phyloP scores from a whole-genome alignment of 2,329 filamentous ascomycete genomes.

The Sporothrix luriei region DNA sequence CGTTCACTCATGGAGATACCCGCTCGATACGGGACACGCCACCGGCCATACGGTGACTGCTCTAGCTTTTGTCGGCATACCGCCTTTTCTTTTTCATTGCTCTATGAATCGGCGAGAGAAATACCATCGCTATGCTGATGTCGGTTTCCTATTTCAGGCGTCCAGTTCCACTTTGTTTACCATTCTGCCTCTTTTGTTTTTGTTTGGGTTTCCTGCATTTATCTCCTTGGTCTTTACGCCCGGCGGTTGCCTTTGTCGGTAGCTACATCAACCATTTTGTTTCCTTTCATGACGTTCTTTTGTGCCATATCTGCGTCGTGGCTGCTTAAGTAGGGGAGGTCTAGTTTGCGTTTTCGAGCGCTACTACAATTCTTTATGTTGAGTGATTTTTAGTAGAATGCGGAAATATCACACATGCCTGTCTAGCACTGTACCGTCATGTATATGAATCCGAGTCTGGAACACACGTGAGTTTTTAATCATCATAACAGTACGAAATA shows the following conservation, averaged over 20 bases:
- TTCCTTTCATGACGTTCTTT: not conserved
- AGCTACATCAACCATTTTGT: not conserved
- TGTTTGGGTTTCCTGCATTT: conserved; percentile 14
- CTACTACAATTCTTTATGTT: too few species aligned
- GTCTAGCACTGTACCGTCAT: too few species aligned
- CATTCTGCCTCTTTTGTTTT: not conserved
- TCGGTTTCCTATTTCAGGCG: conserved; percentile 1
- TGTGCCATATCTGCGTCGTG: too few species aligned
- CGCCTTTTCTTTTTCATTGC: not conserved
- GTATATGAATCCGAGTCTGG: too few species aligned
- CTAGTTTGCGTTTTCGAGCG: too few species aligned
- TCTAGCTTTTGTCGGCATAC: too few species aligned
- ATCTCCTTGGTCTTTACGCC: not conserved
- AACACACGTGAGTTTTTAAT: not conserved
- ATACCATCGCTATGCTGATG: conserved; percentile 1
- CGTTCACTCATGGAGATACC: not conserved
- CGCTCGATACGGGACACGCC: not conserved
- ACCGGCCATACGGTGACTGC: not conserved
- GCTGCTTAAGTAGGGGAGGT: too few species aligned
- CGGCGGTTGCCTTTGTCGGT: not conserved
- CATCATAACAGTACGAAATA: not conserved
- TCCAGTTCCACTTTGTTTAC: not conserved
- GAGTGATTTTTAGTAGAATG: too few species aligned
- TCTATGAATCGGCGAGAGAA: not conserved
- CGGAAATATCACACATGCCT: too few species aligned